Base-by-base conservation (phyloP, 805 yeast species). In the Wickerhamiella lipophila region DNA sequence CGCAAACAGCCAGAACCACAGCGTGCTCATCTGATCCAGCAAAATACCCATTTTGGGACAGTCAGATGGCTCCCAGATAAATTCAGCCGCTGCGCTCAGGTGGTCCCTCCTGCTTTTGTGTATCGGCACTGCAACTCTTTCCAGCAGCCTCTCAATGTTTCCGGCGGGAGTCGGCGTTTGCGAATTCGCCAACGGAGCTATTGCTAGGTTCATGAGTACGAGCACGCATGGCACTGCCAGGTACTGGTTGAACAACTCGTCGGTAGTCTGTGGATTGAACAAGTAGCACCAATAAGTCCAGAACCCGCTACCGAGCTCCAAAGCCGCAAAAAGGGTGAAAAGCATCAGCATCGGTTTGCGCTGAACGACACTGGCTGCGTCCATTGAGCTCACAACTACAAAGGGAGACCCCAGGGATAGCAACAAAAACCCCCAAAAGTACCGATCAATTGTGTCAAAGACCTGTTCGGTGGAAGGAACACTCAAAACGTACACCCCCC, bases 321-420 rank as follows among this genome's bases (percentile, higher is more conserved):
- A 12, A 3, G 36, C 3, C 1, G 47, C 47, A 3, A 41, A 25
- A 2, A 52, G 46, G 5, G 47, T 4, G 8, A 49, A 13, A 12
- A 47, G n/a, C 19, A 46, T 9, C 3, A 44, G 35, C 19, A 47
- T 34, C 15, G 54, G 42, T 12, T 22, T 21, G 13, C 21, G n/a
- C 18, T 36, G 35, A n/a, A 49, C 27, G 12, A 45, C 29, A 11
- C 46, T 32, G 2, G 50, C 46, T 6, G 49, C 32, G 25, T 49
- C 46, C 34, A 50, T 32, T 6, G 52, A 40, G 3, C 50, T 44
- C 3, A 43, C 40, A 6, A 23, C 49, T 32, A 46, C 55, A 34
- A 58, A 55, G 3, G 58, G 58, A 1, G 53, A 53, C 1, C 57
- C 50, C 9, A 42, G 19, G 1, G 58, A 52, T 1, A 53, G 9